Evolutionary conservation across 345 rosid species (phyloP), one percentile per base, ranked within the genome.

Genomic region (Populus alba): DNA sequence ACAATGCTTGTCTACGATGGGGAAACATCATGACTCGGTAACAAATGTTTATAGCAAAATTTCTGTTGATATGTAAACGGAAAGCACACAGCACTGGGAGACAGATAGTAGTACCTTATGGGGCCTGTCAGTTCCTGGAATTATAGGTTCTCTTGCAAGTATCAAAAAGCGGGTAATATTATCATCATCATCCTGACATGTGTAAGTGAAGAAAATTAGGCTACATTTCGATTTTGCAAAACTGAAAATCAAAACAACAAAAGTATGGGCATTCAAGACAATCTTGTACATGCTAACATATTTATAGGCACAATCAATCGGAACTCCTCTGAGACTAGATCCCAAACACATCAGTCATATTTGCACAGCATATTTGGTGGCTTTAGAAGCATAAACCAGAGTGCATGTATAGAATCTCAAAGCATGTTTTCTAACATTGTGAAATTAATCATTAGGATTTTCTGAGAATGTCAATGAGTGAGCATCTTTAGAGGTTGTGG

Each of bases 131-230:
- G 76, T 92, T 85, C 93, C 82, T 47, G 98, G 90, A 86, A 96
- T 89, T 80, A 89, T 79, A 74, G 98, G 98, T 78, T 96, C 99
- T 84, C 99, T 89, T 8, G 94, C 91, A 68, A 96, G 97, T 80
- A 96, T 88, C 77, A 96, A 85, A 82, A 89, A 96, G 74, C 98
- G 98, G 69, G 97, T 96, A 77, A 96, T 72, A 79, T 91, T 92
- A 65, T 89, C 88, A 5, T 79, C 88, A 65, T 90, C 87, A 77
- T 96, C 99, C 99, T 96, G 88, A 74, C 75, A 57, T 81, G 23
- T 31, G 61, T 39, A 69, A 66, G 71, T 35, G 33, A 55, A 66
- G 38, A 70, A 43, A 66, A 41, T 61, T 16, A 39, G 43, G 66
- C 33, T n/a, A 71, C 37, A 68, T 20, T 37, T 68, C 17, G 37